phyloP scores from a whole-genome alignment of 2,329 filamentous ascomycete genomes.

The Colletotrichum australisinense region DNA sequence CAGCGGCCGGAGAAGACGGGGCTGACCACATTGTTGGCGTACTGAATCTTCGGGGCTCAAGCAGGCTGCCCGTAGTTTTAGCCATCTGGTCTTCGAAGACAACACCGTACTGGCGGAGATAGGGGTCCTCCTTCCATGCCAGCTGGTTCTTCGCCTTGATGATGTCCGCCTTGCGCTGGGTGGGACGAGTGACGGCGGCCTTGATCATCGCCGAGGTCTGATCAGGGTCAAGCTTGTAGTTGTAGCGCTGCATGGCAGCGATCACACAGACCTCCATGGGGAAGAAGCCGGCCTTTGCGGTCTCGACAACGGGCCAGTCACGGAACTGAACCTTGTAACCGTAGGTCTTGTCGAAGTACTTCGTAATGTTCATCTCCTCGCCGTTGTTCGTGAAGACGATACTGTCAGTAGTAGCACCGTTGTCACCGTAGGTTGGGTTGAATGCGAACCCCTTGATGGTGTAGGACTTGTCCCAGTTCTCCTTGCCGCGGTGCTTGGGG shows the following conservation, averaged over 20 bases:
- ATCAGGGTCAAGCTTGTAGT: constrained; percentile 68
- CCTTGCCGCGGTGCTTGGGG: constrained; percentile 64
- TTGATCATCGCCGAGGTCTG: constrained; percentile 92
- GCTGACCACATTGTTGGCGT: constrained; percentile 66
- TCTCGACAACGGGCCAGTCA: constrained; percentile 68
- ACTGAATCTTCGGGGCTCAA: constrained; percentile 80
- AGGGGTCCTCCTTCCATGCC: constrained; percentile 75
- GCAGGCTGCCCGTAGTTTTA: constrained; percentile 74
- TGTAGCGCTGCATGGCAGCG: constrained; percentile 68
- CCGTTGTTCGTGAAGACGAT: constrained; percentile 62
- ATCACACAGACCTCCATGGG: constrained; percentile 71
- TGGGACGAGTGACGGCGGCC: constrained; percentile 85
- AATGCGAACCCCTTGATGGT: constrained; percentile 64
- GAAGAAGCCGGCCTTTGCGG: constrained; percentile 64
- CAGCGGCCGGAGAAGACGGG: constrained; percentile 81
- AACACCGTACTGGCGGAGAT: constrained; percentile 80
- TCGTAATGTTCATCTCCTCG: constrained; percentile 55
- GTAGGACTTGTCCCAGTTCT: constrained; percentile 59
- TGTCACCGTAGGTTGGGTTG: constrained; percentile 51
- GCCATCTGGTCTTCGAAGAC: constrained; percentile 74
- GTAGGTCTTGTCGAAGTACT: constrained; percentile 70
- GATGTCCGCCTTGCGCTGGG: constrained; percentile 75
- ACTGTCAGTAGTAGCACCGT: constrained; percentile 62
- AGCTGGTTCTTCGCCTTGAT: constrained; percentile 74
- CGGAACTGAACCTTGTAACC: constrained; percentile 58